These are phyloP conservation scores for Antrodiella citrinella DNA, from an alignment of 768 basidiomycete genomes.

Conservation along the genomic window DNA sequence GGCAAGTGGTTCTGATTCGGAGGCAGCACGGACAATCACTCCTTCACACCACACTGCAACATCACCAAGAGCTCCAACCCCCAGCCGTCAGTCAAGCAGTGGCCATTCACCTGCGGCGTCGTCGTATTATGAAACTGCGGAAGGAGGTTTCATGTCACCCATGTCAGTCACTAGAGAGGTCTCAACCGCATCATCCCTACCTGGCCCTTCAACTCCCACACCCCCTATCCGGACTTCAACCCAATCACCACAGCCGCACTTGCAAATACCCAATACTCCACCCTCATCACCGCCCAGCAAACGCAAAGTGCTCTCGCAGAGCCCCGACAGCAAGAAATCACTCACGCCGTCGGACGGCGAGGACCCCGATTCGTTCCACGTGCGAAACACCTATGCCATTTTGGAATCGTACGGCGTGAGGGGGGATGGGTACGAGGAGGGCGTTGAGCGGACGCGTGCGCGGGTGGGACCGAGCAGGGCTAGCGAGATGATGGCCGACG, in stretches of 20 bases:
- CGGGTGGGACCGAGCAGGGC: conserved; percentile 45
- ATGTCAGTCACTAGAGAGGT: background rate
- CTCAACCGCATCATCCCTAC: conserved; percentile 1
- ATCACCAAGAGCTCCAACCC: background rate
- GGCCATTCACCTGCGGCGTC: background rate
- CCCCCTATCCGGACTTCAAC: conserved; percentile 9
- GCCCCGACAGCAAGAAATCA: conserved; percentile 47
- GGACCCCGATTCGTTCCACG: conserved; percentile 75
- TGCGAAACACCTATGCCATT: conserved; percentile 81
- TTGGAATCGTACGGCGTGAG: conserved; percentile 87
- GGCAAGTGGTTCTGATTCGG: conserved; percentile 2
- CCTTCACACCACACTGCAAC: background rate
- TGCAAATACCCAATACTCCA: conserved; percentile 15
- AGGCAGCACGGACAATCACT: background rate
- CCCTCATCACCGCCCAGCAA: conserved; percentile 27
- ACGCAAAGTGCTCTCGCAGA: conserved; percentile 17
- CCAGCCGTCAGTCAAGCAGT: background rate
- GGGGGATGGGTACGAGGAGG: conserved; percentile 92
- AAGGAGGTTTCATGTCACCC: background rate
- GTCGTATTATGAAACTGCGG: background rate
- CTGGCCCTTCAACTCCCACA: background rate
- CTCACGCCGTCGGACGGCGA: conserved; percentile 71
- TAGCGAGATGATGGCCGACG: conserved; percentile 51
- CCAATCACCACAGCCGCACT: conserved; percentile 11
- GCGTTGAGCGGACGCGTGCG: conserved; percentile 87